A percentile compares a stretch with the other conserved stretches of the same genome.
Evolutionary conservation across 306 rosid species (phyloP).

Genomic region (Lathyrus oleraceus): DNA sequence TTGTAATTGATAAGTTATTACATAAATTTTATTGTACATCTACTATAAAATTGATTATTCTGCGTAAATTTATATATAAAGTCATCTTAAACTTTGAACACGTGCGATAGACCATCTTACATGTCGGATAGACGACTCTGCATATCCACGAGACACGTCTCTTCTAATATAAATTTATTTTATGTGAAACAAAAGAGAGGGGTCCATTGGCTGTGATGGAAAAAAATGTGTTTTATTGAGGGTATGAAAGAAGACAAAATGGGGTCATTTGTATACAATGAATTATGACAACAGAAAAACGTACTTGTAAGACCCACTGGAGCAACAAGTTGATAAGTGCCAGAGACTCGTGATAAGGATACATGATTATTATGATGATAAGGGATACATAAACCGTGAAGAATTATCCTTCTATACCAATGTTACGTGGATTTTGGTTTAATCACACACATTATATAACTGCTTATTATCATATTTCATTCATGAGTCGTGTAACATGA

Average conservation of each 20-base stretch:
- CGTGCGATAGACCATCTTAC: too few relatives aligned
- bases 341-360: slow-evolving; percentile 32
- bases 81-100: too few relatives aligned
- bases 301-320: slow-evolving; percentile 27
- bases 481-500: too few relatives aligned
- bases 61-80: too few relatives aligned
- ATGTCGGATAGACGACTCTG: background rate
- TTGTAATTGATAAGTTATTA: too few relatives aligned
- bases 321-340: slow-evolving; percentile 25
- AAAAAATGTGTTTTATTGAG: slow-evolving; percentile 20
- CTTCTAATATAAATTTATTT: background rate
- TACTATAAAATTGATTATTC: too few relatives aligned
- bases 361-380: background rate
- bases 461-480: too few relatives aligned
- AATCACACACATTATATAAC: too few relatives aligned
- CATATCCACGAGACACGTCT: background rate
- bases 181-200: background rate
- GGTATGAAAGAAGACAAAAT: slow-evolving; percentile 25
- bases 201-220: slow-evolving; percentile 16
- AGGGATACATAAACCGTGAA: slow-evolving; percentile 2
- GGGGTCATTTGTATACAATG: slow-evolving; percentile 24
- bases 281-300: background rate
- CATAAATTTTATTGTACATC: too few relatives aligned
- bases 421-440: background rate
- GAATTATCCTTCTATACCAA: slow-evolving; percentile 23